Base-by-base conservation (phyloP, 2,329 filamentous ascomycete genomes). In the Cladorrhinum sp. region DNA sequence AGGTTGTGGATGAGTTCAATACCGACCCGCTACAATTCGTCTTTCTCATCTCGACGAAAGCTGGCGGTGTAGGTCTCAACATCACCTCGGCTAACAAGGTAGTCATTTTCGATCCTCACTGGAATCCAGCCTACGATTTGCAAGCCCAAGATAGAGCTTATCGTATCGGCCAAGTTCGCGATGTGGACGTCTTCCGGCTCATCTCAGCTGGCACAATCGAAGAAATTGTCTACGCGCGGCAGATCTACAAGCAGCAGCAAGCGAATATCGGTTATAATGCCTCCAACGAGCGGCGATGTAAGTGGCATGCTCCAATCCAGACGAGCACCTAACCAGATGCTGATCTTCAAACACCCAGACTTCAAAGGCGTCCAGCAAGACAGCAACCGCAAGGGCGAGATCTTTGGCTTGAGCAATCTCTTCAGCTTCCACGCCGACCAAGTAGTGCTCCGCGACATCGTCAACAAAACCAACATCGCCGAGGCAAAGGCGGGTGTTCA, bases 171-270 rank as follows among this genome's bases (percentile, higher is more conserved):
- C 95, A 99, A 74, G 86, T 85, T 0, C 84, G 95, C 20, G 92
- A 98, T 70, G 95, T 99, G 0, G 95, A 99, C 72, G 94, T 98
- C 1, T 98, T 96, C 73, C 87, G 95, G 3, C 84, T 99, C 1
- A 86, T 99, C 18, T 94, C 90, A 1, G 87, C 91, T 1, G 95
- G 95, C 0, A 98, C 95, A 0, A 92, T 99, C 16, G 95, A 99
- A 72, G 95, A 99, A 74, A 95, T 97, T 58, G 92, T 98, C 7
- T 99, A 99, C 69, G 95, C 94, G 0, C 85, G 95, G 6, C 95
- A 99, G 70, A 95, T 99, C 42, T 99, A 99, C 81, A 99, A 99
- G 74, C 95, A 99, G 72, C 95, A 99, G 70, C 95, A 98, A 76
- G 94, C 95, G 24, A 98, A 97, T 70, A 98, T 99, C 61, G 95